Evolutionary conservation across 2,329 filamentous ascomycete species (phyloP).

Genomic region (Pseudocercospora cruenta): DNA sequence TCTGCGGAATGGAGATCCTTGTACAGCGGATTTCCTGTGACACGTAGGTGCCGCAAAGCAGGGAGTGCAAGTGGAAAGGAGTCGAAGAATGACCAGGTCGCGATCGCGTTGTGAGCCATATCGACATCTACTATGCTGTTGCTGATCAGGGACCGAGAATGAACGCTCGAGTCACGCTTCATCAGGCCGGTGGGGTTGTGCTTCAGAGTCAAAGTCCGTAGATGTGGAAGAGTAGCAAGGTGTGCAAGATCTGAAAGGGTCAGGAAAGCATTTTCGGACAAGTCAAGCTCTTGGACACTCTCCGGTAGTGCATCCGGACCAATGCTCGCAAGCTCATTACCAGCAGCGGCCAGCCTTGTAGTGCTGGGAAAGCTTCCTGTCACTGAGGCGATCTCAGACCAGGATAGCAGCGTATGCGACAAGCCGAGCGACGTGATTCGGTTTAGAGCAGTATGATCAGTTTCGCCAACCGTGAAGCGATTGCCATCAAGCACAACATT

Average conservation of each 20-base stretch:
- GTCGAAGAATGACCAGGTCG: conserved; percentile 74
- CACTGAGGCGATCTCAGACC: conserved; percentile 47
- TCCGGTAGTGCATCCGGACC: conserved; percentile 46
- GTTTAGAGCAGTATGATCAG: not conserved
- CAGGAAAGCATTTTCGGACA: conserved; percentile 73
- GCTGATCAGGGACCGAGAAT: conserved; percentile 33
- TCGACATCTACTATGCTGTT: conserved; percentile 46
- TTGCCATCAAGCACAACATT: conserved; percentile 59
- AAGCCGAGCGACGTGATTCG: conserved; percentile 45
- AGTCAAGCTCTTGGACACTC: conserved; percentile 64
- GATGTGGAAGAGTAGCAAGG: conserved; percentile 61
- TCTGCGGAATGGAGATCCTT: conserved; percentile 54
- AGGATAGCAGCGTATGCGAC: conserved; percentile 51
- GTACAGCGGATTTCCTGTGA: conserved; percentile 86
- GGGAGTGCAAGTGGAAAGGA: conserved; percentile 69
- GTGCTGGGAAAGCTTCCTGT: conserved; percentile 59
- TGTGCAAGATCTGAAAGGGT: conserved; percentile 60
- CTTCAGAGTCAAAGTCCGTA: conserved; percentile 65
- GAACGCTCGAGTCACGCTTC: conserved; percentile 1
- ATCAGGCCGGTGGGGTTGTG: conserved; percentile 68
- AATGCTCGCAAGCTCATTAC: conserved; percentile 43
- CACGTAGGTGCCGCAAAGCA: conserved; percentile 71
- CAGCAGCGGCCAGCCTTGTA: conserved; percentile 51
- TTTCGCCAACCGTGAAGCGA: conserved; percentile 54
- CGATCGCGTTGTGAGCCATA: conserved; percentile 50